phyloP scores from a whole-genome alignment of 75 land plant genomes.

The Pinus albicaulis region DNA sequence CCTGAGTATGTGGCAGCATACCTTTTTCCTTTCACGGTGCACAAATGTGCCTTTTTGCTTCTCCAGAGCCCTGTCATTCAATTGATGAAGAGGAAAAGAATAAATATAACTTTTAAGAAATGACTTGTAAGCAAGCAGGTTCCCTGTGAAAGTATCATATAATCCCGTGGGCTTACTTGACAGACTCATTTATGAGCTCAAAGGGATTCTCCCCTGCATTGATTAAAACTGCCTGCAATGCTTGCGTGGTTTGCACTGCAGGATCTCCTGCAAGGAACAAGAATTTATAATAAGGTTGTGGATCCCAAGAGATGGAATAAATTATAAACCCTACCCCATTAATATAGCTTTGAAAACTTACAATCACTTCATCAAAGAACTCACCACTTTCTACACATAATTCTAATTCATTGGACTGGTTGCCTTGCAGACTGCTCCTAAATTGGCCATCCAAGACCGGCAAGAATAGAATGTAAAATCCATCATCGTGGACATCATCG shows the following conservation, averaged over 20 bases:
- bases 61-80: conserved; percentile 41
- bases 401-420: conserved; percentile 44
- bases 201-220: conserved; percentile 66
- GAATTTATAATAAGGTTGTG: not conserved
- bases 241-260: conserved; percentile 20
- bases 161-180: conserved; percentile 43
- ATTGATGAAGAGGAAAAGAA: not conserved
- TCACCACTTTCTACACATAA: conserved; percentile 75
- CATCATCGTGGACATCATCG: not conserved
- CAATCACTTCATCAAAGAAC: conserved; percentile 1
- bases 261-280: conserved; percentile 51
- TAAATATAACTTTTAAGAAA: not conserved
- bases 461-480: conserved; percentile 45
- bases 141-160: not conserved
- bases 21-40: conserved; percentile 52
- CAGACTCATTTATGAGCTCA: conserved; percentile 62
- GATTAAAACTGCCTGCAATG: conserved; percentile 48
- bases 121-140: not conserved
- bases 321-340: not conserved
- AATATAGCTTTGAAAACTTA: not conserved
- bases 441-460: conserved; percentile 67
- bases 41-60: conserved; percentile 48
- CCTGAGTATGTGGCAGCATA: conserved; percentile 7
- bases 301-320: not conserved
- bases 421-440: conserved; percentile 74